Percentiles rank a stretch among this genome's conserved stretches.
Evolutionary conservation across 305 asterid genomes (phyloP).

Genomic region (Solanum chacoense): DNA sequence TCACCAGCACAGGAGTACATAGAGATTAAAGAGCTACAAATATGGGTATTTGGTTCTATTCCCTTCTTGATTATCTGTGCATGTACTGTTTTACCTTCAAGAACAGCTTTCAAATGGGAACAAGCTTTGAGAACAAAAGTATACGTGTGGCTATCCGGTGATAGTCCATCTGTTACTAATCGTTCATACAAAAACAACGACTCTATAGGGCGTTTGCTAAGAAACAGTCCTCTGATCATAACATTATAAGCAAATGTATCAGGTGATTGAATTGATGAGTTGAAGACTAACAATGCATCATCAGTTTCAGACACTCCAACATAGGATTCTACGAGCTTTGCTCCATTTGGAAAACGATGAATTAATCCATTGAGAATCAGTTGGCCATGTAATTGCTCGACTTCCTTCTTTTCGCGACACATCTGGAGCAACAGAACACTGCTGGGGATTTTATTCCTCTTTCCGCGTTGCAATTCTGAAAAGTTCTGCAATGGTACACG

Average conservation of each 20-base stretch:
- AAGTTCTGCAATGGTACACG: background rate
- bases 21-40: conserved; percentile 10
- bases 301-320: background rate
- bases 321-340: conserved; percentile 18
- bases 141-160: conserved; percentile 11
- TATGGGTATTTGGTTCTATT: conserved; percentile 1
- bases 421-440: conserved; percentile 6
- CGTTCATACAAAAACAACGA: conserved; percentile 5
- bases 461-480: background rate
- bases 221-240: conserved; percentile 17
- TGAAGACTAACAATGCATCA: conserved; percentile 9
- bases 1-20: conserved; percentile 13
- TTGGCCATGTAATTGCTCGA: conserved; percentile 18
- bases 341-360: conserved; percentile 1
- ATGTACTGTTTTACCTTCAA: conserved; percentile 14
- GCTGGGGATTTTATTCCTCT: background rate
- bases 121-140: conserved; percentile 18
- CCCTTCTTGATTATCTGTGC: conserved; percentile 15
- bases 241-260: conserved; percentile 18
- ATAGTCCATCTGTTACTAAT: background rate
- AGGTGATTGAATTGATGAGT: conserved; percentile 3
- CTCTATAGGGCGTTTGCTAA: background rate
- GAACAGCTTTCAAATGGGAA: conserved; percentile 7
- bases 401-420: conserved; percentile 7
- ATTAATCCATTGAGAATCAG: conserved; percentile 16